Evolutionary conservation across 257 asterid species (phyloP), one percentile per base, ranked within the genome.

Genomic region (Ilex asprella): DNA sequence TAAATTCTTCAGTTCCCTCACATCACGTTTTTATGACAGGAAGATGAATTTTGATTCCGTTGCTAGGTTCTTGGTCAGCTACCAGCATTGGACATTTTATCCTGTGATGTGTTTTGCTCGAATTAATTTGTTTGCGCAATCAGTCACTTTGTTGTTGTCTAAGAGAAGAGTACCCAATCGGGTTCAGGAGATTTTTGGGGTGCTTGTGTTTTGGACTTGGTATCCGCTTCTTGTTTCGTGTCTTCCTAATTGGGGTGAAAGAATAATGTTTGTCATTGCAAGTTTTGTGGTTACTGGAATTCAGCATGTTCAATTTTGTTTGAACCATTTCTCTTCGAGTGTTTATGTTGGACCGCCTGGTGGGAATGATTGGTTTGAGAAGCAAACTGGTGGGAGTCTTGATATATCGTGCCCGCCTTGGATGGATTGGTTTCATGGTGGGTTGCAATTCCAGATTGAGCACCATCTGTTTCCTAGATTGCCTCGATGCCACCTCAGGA

Each of bases 401-500:
- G 70, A 83, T 49, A 88, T 91, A 10, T 31, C 62, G 0, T 91
- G 95, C 65, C 57, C 91, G 0, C 50, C 91, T 16, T 86, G 98
- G 98, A 86, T 91, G 98, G 98, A 91, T 67, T 91, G 98, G 96
- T 91, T 91, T 54, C 98, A 91, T 27, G 98, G 98, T 54, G 98
- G 98, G 39, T 59, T 91, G 76, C 98, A 91, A 67, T 91, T 88
- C 56, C 98, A 91, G 70, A 50, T 77, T 11, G 98, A 75, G 73
- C 98, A 91, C 60, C 98, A 91, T 67, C 56, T 91, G 84, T 88
- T 91, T 49, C 98, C 98, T 30, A 79, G 82, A 16, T 55, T 91
- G 61, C 98, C 98, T 0, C 80, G 94, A 12, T 52, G 80, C 77
- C 89, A 91, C 5, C 92, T 88, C 1, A 66, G 98, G 46, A 74